These are phyloP conservation scores for Talaromyces sp. DNA, from an alignment of 2,329 filamentous ascomycete genomes.

Conservation along the genomic window DNA sequence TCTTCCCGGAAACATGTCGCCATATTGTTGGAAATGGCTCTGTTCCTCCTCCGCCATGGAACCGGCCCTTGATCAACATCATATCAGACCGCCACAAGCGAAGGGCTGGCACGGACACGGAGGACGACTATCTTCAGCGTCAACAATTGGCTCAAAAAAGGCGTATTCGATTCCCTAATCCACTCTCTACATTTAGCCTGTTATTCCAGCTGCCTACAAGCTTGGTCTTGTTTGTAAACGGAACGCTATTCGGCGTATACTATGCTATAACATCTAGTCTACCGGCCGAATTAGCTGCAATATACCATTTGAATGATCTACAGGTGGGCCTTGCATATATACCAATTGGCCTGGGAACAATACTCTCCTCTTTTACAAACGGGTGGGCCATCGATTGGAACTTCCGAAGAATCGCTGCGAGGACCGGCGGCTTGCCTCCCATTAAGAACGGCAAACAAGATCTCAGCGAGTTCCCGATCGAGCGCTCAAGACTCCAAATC, in stretches of 20 bases:
- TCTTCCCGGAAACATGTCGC: slow-evolving; percentile 45
- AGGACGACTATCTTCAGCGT: background rate
- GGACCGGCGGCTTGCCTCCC: background rate
- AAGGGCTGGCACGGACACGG: background rate
- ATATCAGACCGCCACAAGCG: background rate
- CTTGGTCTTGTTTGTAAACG: background rate
- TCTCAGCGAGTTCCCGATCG: background rate
- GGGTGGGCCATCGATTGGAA: background rate
- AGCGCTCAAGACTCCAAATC: background rate
- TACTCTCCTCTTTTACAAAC: background rate
- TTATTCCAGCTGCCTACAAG: background rate
- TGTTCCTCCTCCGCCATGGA: slow-evolving; percentile 35
- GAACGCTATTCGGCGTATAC: background rate
- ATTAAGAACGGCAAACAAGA: background rate
- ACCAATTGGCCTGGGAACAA: background rate
- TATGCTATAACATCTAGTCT: background rate
- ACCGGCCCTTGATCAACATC: background rate
- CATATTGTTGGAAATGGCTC: slow-evolving; percentile 42
- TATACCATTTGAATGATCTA: background rate
- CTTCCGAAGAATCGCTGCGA: background rate
- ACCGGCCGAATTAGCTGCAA: background rate
- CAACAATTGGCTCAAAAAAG: background rate
- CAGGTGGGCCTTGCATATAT: background rate
- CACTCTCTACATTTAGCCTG: background rate
- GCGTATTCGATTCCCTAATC: background rate